These are phyloP conservation scores for Diphasiastrum complanatum DNA, from an alignment of 83 land plant species.

Conservation along the genomic window DNA sequence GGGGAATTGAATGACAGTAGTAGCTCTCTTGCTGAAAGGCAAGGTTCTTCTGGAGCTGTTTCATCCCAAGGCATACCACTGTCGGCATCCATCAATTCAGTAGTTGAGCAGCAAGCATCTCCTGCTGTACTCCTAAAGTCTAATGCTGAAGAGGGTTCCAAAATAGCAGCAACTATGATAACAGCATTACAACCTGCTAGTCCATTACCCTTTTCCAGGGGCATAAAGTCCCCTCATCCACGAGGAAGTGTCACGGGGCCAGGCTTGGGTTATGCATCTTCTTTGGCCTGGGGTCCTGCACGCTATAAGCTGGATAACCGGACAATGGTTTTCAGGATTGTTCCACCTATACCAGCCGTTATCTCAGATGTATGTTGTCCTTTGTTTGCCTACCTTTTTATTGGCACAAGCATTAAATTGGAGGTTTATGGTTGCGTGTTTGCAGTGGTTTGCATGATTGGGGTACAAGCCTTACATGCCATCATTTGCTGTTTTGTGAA, in stretches of 20 bases:
- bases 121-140: too few species aligned
- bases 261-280: constrained; percentile 10
- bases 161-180: constrained; percentile 5
- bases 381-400: too few species aligned
- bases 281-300: constrained; percentile 23
- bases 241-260: constrained; percentile 13
- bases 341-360: constrained; percentile 51
- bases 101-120: too few species aligned
- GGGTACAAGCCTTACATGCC: too few species aligned
- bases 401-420: background rate
- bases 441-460: too few species aligned
- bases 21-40: too few species aligned
- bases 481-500: too few species aligned
- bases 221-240: constrained; percentile 25
- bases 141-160: constrained; percentile 11
- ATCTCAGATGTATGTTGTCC: constrained; percentile 44
- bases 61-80: too few species aligned
- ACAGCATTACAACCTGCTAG: constrained; percentile 9
- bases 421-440: too few species aligned
- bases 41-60: too few species aligned
- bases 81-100: too few species aligned
- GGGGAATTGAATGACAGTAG: too few species aligned
- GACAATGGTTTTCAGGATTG: constrained; percentile 52
- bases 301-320: constrained; percentile 63
- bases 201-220: constrained; percentile 23